Conservation (phyloP, 2,329 filamentous ascomycete species). For the Domatiomyces catenatus region DNA sequence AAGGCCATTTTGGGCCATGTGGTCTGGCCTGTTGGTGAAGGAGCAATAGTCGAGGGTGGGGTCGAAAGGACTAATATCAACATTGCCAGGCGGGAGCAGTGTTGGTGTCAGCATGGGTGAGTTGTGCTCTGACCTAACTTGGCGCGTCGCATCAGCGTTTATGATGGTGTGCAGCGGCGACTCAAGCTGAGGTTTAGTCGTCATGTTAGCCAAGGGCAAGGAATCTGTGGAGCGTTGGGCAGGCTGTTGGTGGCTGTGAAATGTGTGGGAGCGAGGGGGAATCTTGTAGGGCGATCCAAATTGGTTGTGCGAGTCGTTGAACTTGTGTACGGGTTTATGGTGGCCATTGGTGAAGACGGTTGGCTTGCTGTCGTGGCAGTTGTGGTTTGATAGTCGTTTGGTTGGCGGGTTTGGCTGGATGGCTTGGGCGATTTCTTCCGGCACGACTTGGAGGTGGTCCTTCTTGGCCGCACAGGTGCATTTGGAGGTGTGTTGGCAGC, state of each 20-base stretch:
- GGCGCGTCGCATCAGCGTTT: slow-evolving; percentile 22
- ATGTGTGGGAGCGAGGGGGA: slow-evolving; percentile 35
- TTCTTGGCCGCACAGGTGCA: slow-evolving; percentile 48
- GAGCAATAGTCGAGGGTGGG: slow-evolving; percentile 11
- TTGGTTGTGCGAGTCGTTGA: slow-evolving; percentile 49
- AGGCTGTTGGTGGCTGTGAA: slow-evolving; percentile 32
- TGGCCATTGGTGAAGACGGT: slow-evolving; percentile 49
- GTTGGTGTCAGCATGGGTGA: slow-evolving; percentile 28
- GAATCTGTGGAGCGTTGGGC: slow-evolving; percentile 39
- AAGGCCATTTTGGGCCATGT: slow-evolving; percentile 7
- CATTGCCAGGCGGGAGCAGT: slow-evolving; percentile 8
- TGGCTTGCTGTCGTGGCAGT: slow-evolving; percentile 40
- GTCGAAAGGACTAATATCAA: slow-evolving; percentile 24
- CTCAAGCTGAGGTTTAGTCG: slow-evolving; percentile 15
- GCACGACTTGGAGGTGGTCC: slow-evolving; percentile 37
- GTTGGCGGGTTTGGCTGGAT: slow-evolving; percentile 26
- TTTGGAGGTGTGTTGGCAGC: slow-evolving; percentile 44
- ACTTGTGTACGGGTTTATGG: slow-evolving; percentile 49
- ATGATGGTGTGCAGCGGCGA: slow-evolving; percentile 13
- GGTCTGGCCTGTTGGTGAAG: slow-evolving; percentile 14
- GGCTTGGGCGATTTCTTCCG: slow-evolving; percentile 22
- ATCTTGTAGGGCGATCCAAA: slow-evolving; percentile 46
- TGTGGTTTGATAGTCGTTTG: slow-evolving; percentile 39
- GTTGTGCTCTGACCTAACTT: slow-evolving; percentile 31
- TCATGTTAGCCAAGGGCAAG: slow-evolving; percentile 27